These are phyloP conservation scores for Ambrosia hybrid DNA, from an alignment of 140 eudicot genomes.

Conservation along the genomic window DNA sequence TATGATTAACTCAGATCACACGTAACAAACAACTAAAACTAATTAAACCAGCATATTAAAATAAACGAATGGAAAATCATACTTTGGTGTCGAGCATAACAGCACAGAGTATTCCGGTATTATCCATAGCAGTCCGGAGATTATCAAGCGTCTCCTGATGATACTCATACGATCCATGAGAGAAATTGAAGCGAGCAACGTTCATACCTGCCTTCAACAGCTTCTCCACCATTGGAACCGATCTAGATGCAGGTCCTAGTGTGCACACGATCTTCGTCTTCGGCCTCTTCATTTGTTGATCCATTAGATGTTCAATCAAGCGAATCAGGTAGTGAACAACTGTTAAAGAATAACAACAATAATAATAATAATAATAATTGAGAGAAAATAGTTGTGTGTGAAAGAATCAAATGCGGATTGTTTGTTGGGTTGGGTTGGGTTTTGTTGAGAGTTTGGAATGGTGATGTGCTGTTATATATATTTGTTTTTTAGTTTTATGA, in stretches of 20 bases:
- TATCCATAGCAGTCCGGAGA: constrained; percentile 47
- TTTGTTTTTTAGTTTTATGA: background rate
- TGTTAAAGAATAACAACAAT: no score
- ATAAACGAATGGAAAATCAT: background rate
- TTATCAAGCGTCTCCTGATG: constrained; percentile 66
- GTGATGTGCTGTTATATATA: background rate
- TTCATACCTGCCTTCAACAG: constrained; percentile 51
- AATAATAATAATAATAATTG: no score
- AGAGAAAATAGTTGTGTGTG: background rate
- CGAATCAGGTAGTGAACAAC: no score
- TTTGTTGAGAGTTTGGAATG: constrained; percentile 14
- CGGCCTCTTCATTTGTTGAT: constrained; percentile 26
- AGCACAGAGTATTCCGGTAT: constrained; percentile 55
- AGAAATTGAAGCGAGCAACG: constrained; percentile 61
- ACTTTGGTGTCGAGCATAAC: constrained; percentile 71
- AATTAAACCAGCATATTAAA: background rate
- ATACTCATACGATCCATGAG: constrained; percentile 56
- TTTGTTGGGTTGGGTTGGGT: background rate
- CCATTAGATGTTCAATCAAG: no score
- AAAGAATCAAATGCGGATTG: background rate
- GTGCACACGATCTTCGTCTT: constrained; percentile 56
- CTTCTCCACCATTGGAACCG: constrained; percentile 52
- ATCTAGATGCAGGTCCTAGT: constrained; percentile 56
- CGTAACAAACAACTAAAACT: background rate
- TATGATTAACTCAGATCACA: background rate